Evolutionary conservation across 164 flowering plant species (phyloP).

Genomic region (Annona cherimola): DNA sequence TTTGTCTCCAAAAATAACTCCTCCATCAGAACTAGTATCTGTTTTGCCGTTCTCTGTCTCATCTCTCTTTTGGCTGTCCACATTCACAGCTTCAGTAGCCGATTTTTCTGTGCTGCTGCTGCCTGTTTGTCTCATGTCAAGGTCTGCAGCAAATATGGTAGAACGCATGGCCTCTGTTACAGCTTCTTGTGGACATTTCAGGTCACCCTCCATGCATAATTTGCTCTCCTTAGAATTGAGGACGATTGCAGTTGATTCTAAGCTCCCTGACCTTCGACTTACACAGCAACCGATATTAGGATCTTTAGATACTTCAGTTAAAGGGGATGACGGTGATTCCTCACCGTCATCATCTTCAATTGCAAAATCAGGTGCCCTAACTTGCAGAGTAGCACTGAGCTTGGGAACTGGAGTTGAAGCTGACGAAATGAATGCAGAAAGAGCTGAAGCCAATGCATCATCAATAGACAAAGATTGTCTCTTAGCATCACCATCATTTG

Average conservation of each 20-base stretch:
- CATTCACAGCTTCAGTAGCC: background rate
- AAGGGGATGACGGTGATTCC: slow-evolving; percentile 6
- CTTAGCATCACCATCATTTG: slow-evolving; percentile 16
- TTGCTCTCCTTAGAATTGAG: slow-evolving; percentile 8
- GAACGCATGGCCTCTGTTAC: background rate
- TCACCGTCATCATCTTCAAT: slow-evolving; percentile 26
- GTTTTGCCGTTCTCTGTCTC: background rate
- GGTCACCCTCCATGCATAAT: background rate
- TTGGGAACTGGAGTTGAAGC: slow-evolving; percentile 20
- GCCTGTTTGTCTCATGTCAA: background rate
- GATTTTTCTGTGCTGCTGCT: slow-evolving; percentile 4
- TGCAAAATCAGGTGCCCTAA: slow-evolving; percentile 37
- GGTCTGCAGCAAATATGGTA: background rate
- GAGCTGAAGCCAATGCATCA: slow-evolving; percentile 81
- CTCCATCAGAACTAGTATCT: background rate
- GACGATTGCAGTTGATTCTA: background rate
- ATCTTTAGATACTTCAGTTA: slow-evolving; percentile 6
- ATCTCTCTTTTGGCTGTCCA: background rate
- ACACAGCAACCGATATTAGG: background rate
- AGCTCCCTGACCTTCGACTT: slow-evolving; percentile 8
- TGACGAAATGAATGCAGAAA: slow-evolving; percentile 52
- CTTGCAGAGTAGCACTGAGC: slow-evolving; percentile 22
- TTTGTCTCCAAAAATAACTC: background rate
- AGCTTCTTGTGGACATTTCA: slow-evolving; percentile 1
- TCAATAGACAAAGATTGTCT: slow-evolving; percentile 49